Evolutionary conservation across 2,329 filamentous ascomycete genomes (phyloP), one percentile per base, ranked within the genome.

Genomic region (Colletotrichum sp.): DNA sequence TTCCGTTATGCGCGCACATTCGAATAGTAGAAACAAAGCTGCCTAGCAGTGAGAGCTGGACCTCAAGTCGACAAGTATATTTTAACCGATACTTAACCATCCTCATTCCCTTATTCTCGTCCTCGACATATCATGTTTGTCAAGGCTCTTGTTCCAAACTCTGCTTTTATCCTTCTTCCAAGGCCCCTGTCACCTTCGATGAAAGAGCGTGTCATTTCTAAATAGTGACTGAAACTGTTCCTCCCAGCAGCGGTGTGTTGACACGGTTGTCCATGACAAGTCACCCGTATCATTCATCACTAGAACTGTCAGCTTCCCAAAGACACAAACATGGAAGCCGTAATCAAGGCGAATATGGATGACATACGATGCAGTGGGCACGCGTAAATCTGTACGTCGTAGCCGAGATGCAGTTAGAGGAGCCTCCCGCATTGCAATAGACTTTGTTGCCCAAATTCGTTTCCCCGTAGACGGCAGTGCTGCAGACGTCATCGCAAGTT

Each of bases 341-440:
- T 44, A 0, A 10, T 0, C 3, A 10, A 9, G 16, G 36, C 0
- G 16, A 44, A n/a, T 0, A 44, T 44, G 16, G 8, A 6, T 1
- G 2, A 44, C 9, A 2, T 44, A n/a, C 39, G 1, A 44, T 3
- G 39, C 39, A 44, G 18, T 44, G 39, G 9, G 39, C 39, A 2
- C 39, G 18, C 9, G 18, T 44, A 1, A 44, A 44, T 44, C 39
- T 44, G 18, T 21, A 49, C 3, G n/a, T 49, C 10, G 44, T 52
- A 3, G n/a, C n/a, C 10, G 44, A 52, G 44, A 52, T 52, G 10
- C 44, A 21, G 6, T 21, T 52, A 4, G 44, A 52, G 2, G 10
- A 21, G n/a, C 44, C n/a, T 52, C 10, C 10, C 0, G 44, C n/a
- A 1, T 52, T 52, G 44, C 44, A 52, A 13, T 52, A 21, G 44